These are phyloP conservation scores for Calonectria pseudoreteaudii DNA, from an alignment of 2,329 filamentous ascomycete species.

Conservation along the genomic window DNA sequence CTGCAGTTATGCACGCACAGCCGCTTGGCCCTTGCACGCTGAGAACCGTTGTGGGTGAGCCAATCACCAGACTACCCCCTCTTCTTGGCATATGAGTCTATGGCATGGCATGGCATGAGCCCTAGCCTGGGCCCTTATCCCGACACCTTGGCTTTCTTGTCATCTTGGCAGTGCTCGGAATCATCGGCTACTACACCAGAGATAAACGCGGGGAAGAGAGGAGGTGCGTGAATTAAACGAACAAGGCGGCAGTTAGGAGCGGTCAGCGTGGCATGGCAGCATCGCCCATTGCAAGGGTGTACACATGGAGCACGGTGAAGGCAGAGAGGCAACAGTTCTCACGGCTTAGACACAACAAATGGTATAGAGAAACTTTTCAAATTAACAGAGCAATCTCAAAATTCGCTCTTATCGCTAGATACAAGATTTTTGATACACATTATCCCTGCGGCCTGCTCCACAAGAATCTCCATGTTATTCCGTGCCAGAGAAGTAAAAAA, in stretches of 20 bases:
- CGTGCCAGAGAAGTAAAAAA: background rate
- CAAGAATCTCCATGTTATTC: background rate
- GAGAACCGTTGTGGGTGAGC: background rate
- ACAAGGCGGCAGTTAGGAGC: background rate
- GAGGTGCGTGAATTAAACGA: conserved; percentile 2
- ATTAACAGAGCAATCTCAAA: background rate
- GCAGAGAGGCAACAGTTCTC: background rate
- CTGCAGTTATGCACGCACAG: background rate
- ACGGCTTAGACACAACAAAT: background rate
- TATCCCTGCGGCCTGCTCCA: conserved; percentile 1
- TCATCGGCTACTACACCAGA: background rate
- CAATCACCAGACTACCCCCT: background rate
- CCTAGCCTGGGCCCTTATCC: background rate
- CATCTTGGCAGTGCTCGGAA: background rate
- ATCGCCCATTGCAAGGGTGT: background rate
- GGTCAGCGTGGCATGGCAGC: background rate
- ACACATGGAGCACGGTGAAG: no score
- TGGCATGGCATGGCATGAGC: background rate
- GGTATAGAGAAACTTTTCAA: background rate
- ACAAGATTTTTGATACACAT: conserved; percentile 8
- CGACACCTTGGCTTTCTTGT: background rate
- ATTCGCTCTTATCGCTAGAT: background rate
- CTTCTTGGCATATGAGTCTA: background rate
- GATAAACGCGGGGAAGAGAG: background rate
- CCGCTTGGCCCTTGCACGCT: background rate